phyloP scores from a whole-genome alignment of 1,139 yeast species.

The Magnusiomyces suaveolens region DNA sequence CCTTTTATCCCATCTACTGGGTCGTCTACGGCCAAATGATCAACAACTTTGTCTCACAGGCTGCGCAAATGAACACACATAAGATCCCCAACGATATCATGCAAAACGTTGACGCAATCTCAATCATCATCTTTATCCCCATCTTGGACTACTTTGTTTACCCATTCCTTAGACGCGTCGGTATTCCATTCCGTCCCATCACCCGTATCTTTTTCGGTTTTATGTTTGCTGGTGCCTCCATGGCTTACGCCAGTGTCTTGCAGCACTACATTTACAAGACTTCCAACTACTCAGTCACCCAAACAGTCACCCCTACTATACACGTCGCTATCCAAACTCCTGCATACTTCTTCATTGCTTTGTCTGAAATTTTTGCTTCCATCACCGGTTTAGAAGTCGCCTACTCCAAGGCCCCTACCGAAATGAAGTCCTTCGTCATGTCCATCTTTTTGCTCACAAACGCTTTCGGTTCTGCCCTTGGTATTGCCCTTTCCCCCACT shows the following conservation, averaged over 20 bases:
- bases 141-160: slow-evolving; percentile 45
- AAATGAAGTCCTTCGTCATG: slow-evolving; percentile 60
- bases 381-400: slow-evolving; percentile 63
- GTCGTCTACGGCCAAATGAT: slow-evolving; percentile 58
- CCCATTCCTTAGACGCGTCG: slow-evolving; percentile 45
- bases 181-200: slow-evolving; percentile 41
- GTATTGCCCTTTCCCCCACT: slow-evolving; percentile 60
- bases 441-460: slow-evolving; percentile 51
- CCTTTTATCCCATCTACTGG: slow-evolving; percentile 58
- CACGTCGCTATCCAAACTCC: slow-evolving; percentile 59
- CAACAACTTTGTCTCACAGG: slow-evolving; percentile 55
- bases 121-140: slow-evolving; percentile 55
- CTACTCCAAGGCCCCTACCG: slow-evolving; percentile 57
- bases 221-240: slow-evolving; percentile 56
- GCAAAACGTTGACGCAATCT: slow-evolving; percentile 53
- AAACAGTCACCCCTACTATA: slow-evolving; percentile 40
- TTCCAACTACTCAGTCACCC: slow-evolving; percentile 37
- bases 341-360: slow-evolving; percentile 51
- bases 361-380: slow-evolving; percentile 57
- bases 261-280: slow-evolving; percentile 64
- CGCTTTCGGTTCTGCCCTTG: slow-evolving; percentile 62
- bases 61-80: slow-evolving; percentile 54
- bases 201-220: slow-evolving; percentile 71
- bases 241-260: slow-evolving; percentile 72
- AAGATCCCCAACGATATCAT: slow-evolving; percentile 58